Base-by-base conservation (phyloP, 2,329 filamentous ascomycete genomes). In the Emergomyces orientalis region DNA sequence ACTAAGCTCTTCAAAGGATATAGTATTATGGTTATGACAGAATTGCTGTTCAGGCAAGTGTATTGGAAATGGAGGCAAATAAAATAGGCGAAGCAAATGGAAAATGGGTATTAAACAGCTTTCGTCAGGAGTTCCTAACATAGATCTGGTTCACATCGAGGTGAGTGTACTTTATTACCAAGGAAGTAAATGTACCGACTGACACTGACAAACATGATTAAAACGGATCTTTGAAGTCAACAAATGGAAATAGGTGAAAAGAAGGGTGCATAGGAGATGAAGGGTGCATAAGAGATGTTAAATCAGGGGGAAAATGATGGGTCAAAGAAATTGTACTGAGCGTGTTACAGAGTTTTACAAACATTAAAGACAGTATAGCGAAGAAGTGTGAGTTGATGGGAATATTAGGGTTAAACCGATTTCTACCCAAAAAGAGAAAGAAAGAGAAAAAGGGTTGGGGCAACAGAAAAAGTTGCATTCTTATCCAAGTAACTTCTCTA, bases 401-500 rank as follows among this genome's bases (percentile, higher is more conserved):
- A 14, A 25, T 14, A 55, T 41, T 13, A 59, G 9, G 52, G 30
- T 55, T 7, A 22, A 22, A 14, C n/a, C 1, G 19, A 55, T n/a
- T 14, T 37, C 8, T 19, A 22, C 22, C 30, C 13, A 22, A 51
- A 19, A 9, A 49, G 37, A 39, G 37, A 49, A 51, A 11, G 41
- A 51, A 22, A 47, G 14, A 25, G 17, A 32, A 19, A 54, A 27
- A 27, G 11, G 14, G 17, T 2, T 25, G 39, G 22, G 19, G 32
- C 34, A 43, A 22, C 11, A 30, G 3, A 30, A 27, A 13, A 25
- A 47, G 39, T 6, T 59, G 13, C 25, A 45, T 2, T n/a, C 19
- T 30, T 61, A 57, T 30, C 22, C 19, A 39, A 77, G 66, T 41
- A 79, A 67, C 43, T 71, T 73, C 64, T 78, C 76, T 32, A 79